Conservation (phyloP, 305 asterid genomes). For the Fraxinus velutina region DNA sequence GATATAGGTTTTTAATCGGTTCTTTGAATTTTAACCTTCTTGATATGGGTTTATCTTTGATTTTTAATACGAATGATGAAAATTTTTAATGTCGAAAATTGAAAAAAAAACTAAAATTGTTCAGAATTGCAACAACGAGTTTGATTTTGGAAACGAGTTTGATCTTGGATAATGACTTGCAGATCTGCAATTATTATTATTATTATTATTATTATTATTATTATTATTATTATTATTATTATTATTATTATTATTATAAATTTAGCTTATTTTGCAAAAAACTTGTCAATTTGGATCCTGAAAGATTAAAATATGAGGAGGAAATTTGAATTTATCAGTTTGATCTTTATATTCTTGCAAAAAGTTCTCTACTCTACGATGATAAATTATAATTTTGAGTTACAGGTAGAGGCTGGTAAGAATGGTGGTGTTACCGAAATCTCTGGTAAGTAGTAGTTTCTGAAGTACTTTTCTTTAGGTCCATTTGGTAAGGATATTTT, state of each 20-base stretch:
- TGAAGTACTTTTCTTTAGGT: neutral
- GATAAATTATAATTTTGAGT: slow-evolving; percentile 9
- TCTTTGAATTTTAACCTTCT: neutral
- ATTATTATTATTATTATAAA: no score
- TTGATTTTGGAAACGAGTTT: neutral
- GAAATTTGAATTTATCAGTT: neutral
- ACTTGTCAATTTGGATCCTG: neutral
- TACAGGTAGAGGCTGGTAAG: slow-evolving; percentile 37
- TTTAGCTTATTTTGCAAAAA: neutral
- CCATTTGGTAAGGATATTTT: neutral
- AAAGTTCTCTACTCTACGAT: neutral
- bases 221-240: neutral
- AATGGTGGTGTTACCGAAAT: slow-evolving; percentile 32
- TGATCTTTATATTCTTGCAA: neutral
- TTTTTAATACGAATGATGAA: no score
- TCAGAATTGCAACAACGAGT: neutral
- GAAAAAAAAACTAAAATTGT: neutral
- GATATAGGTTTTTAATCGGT: neutral
- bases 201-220: neutral
- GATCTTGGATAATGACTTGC: neutral
- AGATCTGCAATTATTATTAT: neutral
- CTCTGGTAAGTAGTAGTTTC: slow-evolving; percentile 35
- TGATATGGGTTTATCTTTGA: neutral
- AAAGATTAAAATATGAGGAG: neutral
- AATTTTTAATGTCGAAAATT: no score